These are phyloP conservation scores for Mycena leptocephala DNA, from an alignment of 768 basidiomycete genomes.

Conservation along the genomic window DNA sequence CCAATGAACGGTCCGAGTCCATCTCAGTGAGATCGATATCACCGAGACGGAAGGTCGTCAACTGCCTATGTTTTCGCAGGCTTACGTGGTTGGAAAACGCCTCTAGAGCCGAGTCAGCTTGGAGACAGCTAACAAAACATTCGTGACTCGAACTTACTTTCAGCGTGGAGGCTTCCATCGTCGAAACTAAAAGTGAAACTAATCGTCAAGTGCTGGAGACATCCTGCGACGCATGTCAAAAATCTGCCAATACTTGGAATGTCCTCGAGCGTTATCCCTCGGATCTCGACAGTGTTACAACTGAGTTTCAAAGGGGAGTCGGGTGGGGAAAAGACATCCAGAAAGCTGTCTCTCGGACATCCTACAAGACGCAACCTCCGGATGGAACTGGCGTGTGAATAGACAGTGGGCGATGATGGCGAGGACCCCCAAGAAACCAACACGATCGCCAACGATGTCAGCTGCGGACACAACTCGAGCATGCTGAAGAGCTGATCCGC, in stretches of 20 bases:
- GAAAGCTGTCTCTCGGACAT: neutral
- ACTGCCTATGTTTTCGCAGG: neutral
- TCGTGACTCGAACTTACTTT: neutral
- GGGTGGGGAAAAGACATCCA: neutral
- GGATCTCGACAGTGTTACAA: neutral
- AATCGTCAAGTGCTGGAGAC: neutral
- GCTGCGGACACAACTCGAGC: slow-evolving; percentile 7
- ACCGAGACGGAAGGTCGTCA: neutral
- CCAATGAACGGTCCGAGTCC: neutral
- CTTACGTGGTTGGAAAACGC: neutral
- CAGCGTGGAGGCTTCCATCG: too few species aligned
- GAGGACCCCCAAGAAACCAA: neutral
- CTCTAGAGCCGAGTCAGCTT: neutral
- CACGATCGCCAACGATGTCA: neutral
- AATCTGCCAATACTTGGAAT: neutral
- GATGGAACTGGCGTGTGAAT: neutral
- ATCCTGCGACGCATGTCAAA: neutral
- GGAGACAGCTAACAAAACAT: too few species aligned
- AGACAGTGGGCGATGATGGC: neutral
- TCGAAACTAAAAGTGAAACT: neutral
- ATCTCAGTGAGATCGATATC: neutral
- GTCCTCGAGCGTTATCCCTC: neutral
- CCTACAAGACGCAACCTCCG: neutral
- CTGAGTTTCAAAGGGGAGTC: neutral
- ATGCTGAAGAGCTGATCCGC: slow-evolving; percentile 6